Evolutionary conservation across 208 protist genomes (phyloP).

Genomic region (Angomonas ambiguus): DNA sequence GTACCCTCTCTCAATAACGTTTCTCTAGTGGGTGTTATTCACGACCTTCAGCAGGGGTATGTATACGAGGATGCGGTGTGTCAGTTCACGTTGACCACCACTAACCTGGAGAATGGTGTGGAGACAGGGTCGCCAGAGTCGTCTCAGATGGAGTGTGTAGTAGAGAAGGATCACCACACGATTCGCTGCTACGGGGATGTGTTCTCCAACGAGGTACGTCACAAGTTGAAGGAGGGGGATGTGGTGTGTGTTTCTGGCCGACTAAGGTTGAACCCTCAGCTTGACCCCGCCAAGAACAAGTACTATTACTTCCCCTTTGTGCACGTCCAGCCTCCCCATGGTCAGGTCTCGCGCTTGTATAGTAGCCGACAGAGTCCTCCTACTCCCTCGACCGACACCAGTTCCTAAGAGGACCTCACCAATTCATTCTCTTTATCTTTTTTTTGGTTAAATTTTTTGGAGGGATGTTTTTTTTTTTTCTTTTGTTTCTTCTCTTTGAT

Average conservation of each 20-base stretch:
- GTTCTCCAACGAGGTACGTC: constrained; percentile 75
- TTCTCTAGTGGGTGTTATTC: constrained; percentile 85
- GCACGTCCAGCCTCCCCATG: constrained; percentile 85
- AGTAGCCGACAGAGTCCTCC: constrained; percentile 58
- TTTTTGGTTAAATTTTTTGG: neutral
- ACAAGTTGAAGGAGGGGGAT: constrained; percentile 73
- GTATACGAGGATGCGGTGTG: constrained; percentile 89
- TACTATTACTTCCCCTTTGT: constrained; percentile 92
- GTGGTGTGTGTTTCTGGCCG: constrained; percentile 86
- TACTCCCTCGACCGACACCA: constrained; percentile 24
- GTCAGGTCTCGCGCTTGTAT: constrained; percentile 82
- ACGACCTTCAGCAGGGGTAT: constrained; percentile 87
- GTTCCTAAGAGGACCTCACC: constrained; percentile 17
- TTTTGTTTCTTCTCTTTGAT: constrained; percentile 7
- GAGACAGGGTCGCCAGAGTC: neutral
- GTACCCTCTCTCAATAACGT: constrained; percentile 77
- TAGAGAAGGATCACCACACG: constrained; percentile 91
- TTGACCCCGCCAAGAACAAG: constrained; percentile 82
- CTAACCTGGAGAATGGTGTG: constrained; percentile 63
- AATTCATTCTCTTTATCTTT: neutral
- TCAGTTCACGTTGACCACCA: constrained; percentile 90
- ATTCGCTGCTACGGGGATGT: constrained; percentile 88
- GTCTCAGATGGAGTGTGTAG: constrained; percentile 62
- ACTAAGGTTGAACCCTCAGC: constrained; percentile 84
- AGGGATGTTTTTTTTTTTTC: neutral